Evolutionary conservation across 495 filamentous ascomycete genomes (phyloP), one percentile per base, ranked within the genome.

Genomic region (Daldinia loculata): DNA sequence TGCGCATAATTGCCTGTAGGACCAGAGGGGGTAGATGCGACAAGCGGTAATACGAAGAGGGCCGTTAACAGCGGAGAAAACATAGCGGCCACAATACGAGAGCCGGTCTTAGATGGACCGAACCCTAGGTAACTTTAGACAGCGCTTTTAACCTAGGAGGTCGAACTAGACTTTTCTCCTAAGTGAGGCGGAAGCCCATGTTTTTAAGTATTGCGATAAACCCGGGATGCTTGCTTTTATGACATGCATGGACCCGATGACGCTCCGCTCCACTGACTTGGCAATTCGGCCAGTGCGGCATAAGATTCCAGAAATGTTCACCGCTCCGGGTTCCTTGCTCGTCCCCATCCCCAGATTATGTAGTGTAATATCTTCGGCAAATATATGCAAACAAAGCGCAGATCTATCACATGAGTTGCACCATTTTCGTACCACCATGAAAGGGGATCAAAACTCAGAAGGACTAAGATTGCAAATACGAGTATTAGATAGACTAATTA

Each of bases 1-100:
- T 78, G 74, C 9, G 81, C 83, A 77, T 86, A 83, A 9, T 36
- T 56, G 8, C 66, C 56, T 39, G 63, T 56, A 59, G 45, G 30
- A 36, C 50, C 6, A 3, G 27, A 27, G 5, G 50, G 26, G 12
- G 45, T 61, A 30, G 39, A 50, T 38, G 59, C 66, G 41, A 53
- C 61, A 34, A 69, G 22, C 11, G 59, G 3, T 29, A 36, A 32
- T 32, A 62, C 61, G 14, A 53, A 52, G 26, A 70, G 43, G 3
- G 61, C 43, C 26, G 34, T 50, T 26, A 55, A 43, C 14, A 69
- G 36, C 41, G 45, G 55, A 15, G 34, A 63, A 52, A 66, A 55
- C 71, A 70, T 74, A 38, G 24, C 29, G 41, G 62, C 56, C n/a
- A 51, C 24, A 15, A 55, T 56, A 50, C 9, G 53, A 52, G 22